Percentiles rank a stretch among this genome's conserved stretches.
phyloP scores from a whole-genome alignment of 345 rosid genomes.

The Trapa incisa region DNA sequence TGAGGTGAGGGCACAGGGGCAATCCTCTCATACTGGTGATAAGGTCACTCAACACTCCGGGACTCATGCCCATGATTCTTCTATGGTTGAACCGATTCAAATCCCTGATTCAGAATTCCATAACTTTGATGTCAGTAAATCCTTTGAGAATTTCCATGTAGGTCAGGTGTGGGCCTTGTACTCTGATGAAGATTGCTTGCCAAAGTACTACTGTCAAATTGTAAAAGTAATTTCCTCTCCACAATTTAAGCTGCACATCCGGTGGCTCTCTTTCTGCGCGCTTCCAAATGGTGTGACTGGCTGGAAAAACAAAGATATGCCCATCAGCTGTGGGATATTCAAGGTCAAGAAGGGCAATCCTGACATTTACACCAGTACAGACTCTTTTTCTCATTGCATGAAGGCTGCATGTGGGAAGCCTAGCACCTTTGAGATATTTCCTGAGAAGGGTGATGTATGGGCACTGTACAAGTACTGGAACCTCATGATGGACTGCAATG shows the following conservation, averaged over 20 bases:
- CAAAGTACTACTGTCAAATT: slow-evolving; percentile 46
- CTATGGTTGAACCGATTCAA: slow-evolving; percentile 7
- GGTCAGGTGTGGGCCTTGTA: slow-evolving; percentile 66
- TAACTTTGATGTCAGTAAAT: slow-evolving; percentile 35
- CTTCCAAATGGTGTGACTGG: slow-evolving; percentile 13
- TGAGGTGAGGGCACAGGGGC: slow-evolving; percentile 9
- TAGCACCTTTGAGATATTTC: slow-evolving; percentile 26
- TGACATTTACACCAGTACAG: slow-evolving; percentile 13
- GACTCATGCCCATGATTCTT: not conserved
- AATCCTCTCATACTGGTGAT: slow-evolving; percentile 8
- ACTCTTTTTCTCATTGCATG: slow-evolving; percentile 29
- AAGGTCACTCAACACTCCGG: slow-evolving; percentile 2
- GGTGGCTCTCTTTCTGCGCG: slow-evolving; percentile 25
- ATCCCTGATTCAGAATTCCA: slow-evolving; percentile 46
- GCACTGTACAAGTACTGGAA: slow-evolving; percentile 43
- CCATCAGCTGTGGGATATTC: slow-evolving; percentile 39
- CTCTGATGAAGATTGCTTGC: slow-evolving; percentile 57
- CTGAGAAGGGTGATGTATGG: slow-evolving; percentile 45
- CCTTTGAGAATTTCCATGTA: slow-evolving; percentile 30
- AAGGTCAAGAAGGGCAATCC: slow-evolving; percentile 13
- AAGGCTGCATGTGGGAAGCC: slow-evolving; percentile 25
- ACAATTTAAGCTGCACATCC: slow-evolving; percentile 22
- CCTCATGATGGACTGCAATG: slow-evolving; percentile 20
- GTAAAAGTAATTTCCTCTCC: slow-evolving; percentile 15
- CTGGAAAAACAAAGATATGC: slow-evolving; percentile 34